These are phyloP conservation scores for Euphorbia peplus DNA, from an alignment of 345 rosid species.

Conservation along the genomic window DNA sequence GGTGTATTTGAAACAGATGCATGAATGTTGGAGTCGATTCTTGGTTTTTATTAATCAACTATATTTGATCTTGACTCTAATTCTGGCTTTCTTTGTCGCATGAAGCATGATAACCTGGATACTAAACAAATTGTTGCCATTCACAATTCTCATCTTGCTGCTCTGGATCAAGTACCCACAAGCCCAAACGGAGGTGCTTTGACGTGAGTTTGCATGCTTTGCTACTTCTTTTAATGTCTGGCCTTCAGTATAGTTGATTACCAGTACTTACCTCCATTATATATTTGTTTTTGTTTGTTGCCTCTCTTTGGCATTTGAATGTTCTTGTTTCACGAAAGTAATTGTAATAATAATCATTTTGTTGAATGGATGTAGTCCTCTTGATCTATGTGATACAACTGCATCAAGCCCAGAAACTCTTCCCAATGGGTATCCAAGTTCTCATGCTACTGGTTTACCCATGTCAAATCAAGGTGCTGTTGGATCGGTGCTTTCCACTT, in stretches of 20 bases:
- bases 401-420: slow-evolving; percentile 58
- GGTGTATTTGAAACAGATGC: not conserved
- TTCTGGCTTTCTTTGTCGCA: slow-evolving; percentile 23
- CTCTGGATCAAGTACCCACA: slow-evolving; percentile 87
- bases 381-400: slow-evolving; percentile 75
- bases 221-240: slow-evolving; percentile 12
- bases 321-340: slow-evolving; percentile 11
- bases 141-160: slow-evolving; percentile 76
- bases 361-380: slow-evolving; percentile 72
- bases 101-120: slow-evolving; percentile 78
- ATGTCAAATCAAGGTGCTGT: slow-evolving; percentile 63
- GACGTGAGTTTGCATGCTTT: slow-evolving; percentile 55
- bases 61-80: slow-evolving; percentile 28
- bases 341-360: slow-evolving; percentile 23
- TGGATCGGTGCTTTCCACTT: slow-evolving; percentile 52
- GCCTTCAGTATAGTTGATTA: not conserved
- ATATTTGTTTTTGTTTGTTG: not conserved
- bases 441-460: slow-evolving; percentile 53
- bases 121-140: slow-evolving; percentile 57
- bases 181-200: slow-evolving; percentile 64
- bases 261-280: not conserved
- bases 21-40: slow-evolving; percentile 14
- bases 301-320: not conserved
- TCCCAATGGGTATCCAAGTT: slow-evolving; percentile 56
- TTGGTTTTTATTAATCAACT: slow-evolving; percentile 14